These are phyloP conservation scores for Capsella bursapastoris DNA, from an alignment of 345 rosid species.

Conservation along the genomic window DNA sequence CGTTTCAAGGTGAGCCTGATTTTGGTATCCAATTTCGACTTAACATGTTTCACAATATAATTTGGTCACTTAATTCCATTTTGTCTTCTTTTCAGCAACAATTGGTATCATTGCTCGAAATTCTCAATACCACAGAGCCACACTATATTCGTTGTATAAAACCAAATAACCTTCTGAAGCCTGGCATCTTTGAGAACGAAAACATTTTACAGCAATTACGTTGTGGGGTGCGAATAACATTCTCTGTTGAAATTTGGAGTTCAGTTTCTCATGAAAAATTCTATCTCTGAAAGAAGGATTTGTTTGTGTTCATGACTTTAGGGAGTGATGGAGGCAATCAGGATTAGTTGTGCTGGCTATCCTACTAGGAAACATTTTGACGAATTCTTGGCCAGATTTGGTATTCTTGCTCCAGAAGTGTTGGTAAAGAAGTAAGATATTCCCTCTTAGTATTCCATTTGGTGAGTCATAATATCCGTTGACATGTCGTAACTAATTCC, in stretches of 20 bases:
- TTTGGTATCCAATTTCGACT: conserved; percentile 20
- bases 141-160: conserved; percentile 99
- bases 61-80: conserved; percentile 26
- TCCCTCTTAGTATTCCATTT: conserved; percentile 3
- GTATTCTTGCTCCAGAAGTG: conserved; percentile 89
- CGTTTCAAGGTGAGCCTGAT: conserved; percentile 81
- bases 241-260: conserved; percentile 8
- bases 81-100: conserved; percentile 75
- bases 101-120: conserved; percentile 85
- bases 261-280: conserved; percentile 17
- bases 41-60: conserved; percentile 1
- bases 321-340: conserved; percentile 99
- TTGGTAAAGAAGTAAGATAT: conserved; percentile 72
- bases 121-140: conserved; percentile 94
- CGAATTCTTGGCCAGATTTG: conserved; percentile 87
- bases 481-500: conserved; percentile 20
- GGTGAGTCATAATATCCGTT: conserved; percentile 1
- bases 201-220: conserved; percentile 87
- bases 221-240: conserved; percentile 84
- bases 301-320: conserved; percentile 42
- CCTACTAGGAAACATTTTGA: conserved; percentile 92
- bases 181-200: conserved; percentile 88
- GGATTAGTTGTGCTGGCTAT: conserved; percentile 98
- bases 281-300: not conserved
- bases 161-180: conserved; percentile 98